Percentiles rank a stretch among this genome's conserved stretches.
Conservation (phyloP, 1,284 basidiomycete species). For the Austroboletus olivaceoglutinosus region DNA sequence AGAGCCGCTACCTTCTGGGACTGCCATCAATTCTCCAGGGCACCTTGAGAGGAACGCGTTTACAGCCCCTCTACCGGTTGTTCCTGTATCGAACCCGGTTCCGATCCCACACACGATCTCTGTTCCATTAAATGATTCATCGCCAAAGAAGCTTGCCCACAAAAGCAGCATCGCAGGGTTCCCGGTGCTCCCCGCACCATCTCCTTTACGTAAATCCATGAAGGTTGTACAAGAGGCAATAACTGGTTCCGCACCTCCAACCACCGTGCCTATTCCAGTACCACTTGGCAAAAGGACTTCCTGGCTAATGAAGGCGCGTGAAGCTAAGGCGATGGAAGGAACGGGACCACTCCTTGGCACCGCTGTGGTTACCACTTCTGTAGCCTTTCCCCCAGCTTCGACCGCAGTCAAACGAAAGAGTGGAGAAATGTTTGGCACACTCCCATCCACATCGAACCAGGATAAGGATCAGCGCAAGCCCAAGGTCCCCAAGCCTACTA, state of each 20-base stretch:
- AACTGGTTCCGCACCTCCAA: constrained; percentile 30
- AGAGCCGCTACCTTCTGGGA: constrained; percentile 20
- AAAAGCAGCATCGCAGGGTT: constrained; percentile 43
- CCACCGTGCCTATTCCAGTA: constrained; percentile 43
- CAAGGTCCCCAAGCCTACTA: constrained; percentile 50
- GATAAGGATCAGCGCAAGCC: constrained; percentile 43
- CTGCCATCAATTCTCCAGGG: constrained; percentile 10
- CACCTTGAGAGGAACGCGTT: constrained; percentile 17
- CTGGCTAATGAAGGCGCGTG: constrained; percentile 73
- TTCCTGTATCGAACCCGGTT: constrained; percentile 16
- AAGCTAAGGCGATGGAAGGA: constrained; percentile 67
- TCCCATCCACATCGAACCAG: constrained; percentile 12
- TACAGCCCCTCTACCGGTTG: constrained; percentile 34
- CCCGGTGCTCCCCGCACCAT: constrained; percentile 60
- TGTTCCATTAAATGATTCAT: constrained; percentile 36
- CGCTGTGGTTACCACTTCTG: constrained; percentile 10
- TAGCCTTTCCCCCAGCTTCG: constrained; percentile 10
- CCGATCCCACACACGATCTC: constrained; percentile 12
- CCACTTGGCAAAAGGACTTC: constrained; percentile 64
- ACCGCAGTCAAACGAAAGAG: constrained; percentile 63
- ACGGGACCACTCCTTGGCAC: constrained; percentile 42
- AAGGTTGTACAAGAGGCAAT: constrained; percentile 49
- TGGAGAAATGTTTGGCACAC: constrained; percentile 45
- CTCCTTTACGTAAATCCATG: constrained; percentile 66
- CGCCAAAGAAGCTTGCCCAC: constrained; percentile 23